phyloP scores from a whole-genome alignment of 345 rosid species.

The Psidium guajava region DNA sequence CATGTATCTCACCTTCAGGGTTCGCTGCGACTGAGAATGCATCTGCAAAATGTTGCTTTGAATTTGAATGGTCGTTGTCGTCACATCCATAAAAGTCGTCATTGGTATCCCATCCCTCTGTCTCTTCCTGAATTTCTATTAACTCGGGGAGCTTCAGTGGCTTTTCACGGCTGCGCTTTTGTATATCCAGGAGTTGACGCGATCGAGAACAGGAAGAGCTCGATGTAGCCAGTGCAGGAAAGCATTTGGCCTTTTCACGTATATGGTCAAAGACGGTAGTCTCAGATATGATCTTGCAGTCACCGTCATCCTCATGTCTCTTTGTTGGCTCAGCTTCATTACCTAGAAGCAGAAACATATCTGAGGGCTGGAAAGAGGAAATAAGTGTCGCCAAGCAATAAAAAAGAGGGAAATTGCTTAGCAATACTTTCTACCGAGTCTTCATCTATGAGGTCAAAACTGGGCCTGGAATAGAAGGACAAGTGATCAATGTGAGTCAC shows the following conservation, averaged over 20 bases:
- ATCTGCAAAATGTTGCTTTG: background rate
- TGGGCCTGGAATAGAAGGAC: slow-evolving; percentile 53
- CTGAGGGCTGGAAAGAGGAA: background rate
- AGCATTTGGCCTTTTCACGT: slow-evolving; percentile 70
- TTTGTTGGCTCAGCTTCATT: slow-evolving; percentile 26
- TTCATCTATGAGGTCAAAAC: slow-evolving; percentile 82
- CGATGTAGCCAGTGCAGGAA: slow-evolving; percentile 36
- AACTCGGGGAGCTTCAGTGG: slow-evolving; percentile 18
- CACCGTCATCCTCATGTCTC: slow-evolving; percentile 26
- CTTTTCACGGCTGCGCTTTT: slow-evolving; percentile 26
- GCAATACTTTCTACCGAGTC: slow-evolving; percentile 57
- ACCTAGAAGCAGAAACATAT: background rate
- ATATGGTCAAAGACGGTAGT: slow-evolving; percentile 70
- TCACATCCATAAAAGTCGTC: background rate
- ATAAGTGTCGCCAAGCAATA: background rate
- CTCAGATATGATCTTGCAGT: slow-evolving; percentile 37
- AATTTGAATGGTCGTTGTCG: background rate
- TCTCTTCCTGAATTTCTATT: slow-evolving; percentile 12
- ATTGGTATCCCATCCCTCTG: background rate
- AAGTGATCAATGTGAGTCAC: background rate
- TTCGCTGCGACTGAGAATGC: background rate
- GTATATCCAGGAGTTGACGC: slow-evolving; percentile 26
- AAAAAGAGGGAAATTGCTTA: background rate
- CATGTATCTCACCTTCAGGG: background rate
- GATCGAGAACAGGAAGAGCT: slow-evolving; percentile 17